phyloP scores from a whole-genome alignment of 805 yeast species.

The Babjeviella inositovora region DNA sequence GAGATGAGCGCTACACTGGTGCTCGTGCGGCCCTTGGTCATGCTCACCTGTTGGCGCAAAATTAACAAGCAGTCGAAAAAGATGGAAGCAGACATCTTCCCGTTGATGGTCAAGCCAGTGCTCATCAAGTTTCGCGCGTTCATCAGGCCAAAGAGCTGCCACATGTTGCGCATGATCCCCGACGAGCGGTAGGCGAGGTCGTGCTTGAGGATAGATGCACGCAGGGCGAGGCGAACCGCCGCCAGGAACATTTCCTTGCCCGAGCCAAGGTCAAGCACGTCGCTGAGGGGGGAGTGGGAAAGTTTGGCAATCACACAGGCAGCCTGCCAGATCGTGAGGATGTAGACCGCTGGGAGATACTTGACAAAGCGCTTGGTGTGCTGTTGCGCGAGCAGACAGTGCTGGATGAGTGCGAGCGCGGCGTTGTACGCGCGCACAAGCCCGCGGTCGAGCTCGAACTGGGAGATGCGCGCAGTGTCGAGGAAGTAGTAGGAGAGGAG shows the following conservation, averaged over 20 bases:
- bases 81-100: slow-evolving; percentile 85
- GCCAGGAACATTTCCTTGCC: slow-evolving; percentile 57
- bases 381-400: slow-evolving; percentile 44
- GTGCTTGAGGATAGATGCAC: slow-evolving; percentile 77
- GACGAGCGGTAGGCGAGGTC: slow-evolving; percentile 88
- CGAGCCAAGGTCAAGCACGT: slow-evolving; percentile 47
- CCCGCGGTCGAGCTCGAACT: slow-evolving; percentile 55
- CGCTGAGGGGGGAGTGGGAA: slow-evolving; percentile 57
- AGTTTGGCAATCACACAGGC: slow-evolving; percentile 71
- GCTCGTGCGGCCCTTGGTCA: slow-evolving; percentile 31
- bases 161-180: slow-evolving; percentile 86
- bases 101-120: slow-evolving; percentile 41
- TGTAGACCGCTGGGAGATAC: slow-evolving; percentile 72
- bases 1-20: slow-evolving; percentile 4
- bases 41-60: slow-evolving; percentile 75
- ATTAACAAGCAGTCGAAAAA: slow-evolving; percentile 85
- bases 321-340: slow-evolving; percentile 83
- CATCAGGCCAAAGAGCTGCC: slow-evolving; percentile 71
- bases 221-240: slow-evolving; percentile 53
- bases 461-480: slow-evolving; percentile 33
- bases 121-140: slow-evolving; percentile 26
- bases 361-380: slow-evolving; percentile 47
- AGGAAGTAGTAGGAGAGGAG: slow-evolving; percentile 69
- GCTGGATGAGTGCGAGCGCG: slow-evolving; percentile 53
- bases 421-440: slow-evolving; percentile 68